phyloP scores from a whole-genome alignment of 345 rosid species.

The Mallotus nudiflorus region DNA sequence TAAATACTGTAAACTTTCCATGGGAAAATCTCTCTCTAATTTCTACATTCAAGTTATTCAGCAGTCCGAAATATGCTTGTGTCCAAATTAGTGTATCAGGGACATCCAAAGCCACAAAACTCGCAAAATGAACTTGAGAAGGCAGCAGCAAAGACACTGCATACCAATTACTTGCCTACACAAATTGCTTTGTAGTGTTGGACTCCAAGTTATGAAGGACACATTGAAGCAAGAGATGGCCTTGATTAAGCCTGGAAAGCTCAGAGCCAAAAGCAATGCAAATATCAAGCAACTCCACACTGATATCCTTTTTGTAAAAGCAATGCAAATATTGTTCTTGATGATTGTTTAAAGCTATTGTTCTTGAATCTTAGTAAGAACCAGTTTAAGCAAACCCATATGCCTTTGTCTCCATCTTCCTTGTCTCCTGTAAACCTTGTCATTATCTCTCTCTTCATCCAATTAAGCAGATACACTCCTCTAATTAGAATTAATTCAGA shows the following conservation, averaged over 20 bases:
- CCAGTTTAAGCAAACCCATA: constrained; percentile 61
- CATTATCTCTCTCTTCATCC: constrained; percentile 22
- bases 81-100: constrained; percentile 58
- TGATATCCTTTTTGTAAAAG: too few relatives aligned
- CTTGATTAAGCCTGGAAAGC: constrained; percentile 71
- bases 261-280: constrained; percentile 79
- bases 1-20: constrained; percentile 33
- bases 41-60: constrained; percentile 48
- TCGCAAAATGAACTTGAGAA: constrained; percentile 70
- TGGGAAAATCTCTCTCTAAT: constrained; percentile 45
- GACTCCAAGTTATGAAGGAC: constrained; percentile 61
- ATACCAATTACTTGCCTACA: constrained; percentile 57
- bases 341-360: too few relatives aligned
- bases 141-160: constrained; percentile 69
- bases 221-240: constrained; percentile 76
- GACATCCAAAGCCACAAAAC: constrained; percentile 52
- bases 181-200: constrained; percentile 42
- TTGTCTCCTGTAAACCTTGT: constrained; percentile 51
- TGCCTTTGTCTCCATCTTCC: constrained; percentile 36
- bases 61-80: constrained; percentile 54
- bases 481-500: too few relatives aligned
- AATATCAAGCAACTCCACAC: constrained; percentile 81
- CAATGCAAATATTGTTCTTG: too few relatives aligned
- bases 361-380: too few relatives aligned
- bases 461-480: neutral